These are phyloP conservation scores for Huntiella decipiens DNA, from an alignment of 2,329 filamentous ascomycete species.

Conservation along the genomic window DNA sequence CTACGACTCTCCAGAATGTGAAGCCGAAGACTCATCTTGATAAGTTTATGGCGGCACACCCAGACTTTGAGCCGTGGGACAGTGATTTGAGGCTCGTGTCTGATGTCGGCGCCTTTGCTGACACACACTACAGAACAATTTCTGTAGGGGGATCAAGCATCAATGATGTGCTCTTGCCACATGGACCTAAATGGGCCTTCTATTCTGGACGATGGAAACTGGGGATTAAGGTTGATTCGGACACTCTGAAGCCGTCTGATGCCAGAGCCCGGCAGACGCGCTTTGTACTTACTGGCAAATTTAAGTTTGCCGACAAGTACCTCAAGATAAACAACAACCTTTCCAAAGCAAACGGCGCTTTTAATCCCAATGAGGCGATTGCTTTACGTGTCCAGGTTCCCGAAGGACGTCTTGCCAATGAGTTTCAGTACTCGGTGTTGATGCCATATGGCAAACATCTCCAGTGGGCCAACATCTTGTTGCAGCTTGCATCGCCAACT, in stretches of 20 bases:
- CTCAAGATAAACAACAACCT: too few species aligned
- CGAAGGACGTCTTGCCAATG: conserved; percentile 27
- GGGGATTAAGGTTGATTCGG: too few species aligned
- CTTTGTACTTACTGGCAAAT: too few species aligned
- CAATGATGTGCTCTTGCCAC: conserved; percentile 24
- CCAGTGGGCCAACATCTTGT: conserved; percentile 37
- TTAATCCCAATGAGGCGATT: conserved; percentile 33
- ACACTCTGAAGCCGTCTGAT: too few species aligned
- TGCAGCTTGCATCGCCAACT: conserved; percentile 26
- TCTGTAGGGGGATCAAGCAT: conserved; percentile 15
- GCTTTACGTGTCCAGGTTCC: conserved; percentile 28
- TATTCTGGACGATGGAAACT: conserved; percentile 16
- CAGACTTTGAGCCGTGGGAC: conserved; percentile 15
- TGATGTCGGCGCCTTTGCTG: conserved; percentile 18
- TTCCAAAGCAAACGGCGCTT: not conserved
- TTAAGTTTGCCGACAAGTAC: too few species aligned
- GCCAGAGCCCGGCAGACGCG: too few species aligned
- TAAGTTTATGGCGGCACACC: conserved; percentile 18
- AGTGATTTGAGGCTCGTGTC: conserved; percentile 15
- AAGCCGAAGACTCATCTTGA: conserved; percentile 22
- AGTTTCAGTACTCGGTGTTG: conserved; percentile 33
- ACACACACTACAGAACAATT: conserved; percentile 18
- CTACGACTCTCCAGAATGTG: conserved; percentile 21
- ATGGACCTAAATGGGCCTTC: conserved; percentile 24
- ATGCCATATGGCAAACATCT: conserved; percentile 28